phyloP scores from a whole-genome alignment of 2,329 filamentous ascomycete species.

The Ophiocordyceps camponoti-floridani region DNA sequence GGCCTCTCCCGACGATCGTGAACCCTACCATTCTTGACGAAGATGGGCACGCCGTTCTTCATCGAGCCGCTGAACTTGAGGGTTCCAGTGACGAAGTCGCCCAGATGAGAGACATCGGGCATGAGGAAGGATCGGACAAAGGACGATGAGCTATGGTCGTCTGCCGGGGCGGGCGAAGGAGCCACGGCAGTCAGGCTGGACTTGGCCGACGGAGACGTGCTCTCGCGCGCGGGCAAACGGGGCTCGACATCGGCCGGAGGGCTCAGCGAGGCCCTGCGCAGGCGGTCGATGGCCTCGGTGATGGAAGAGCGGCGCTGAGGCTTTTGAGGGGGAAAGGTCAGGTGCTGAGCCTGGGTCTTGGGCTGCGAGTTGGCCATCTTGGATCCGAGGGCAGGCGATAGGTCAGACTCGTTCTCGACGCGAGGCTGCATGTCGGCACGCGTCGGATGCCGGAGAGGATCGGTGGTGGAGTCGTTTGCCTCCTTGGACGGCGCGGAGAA shows the following conservation, averaged over 20 bases:
- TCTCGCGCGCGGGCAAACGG: constrained; percentile 7
- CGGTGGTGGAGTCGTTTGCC: constrained; percentile 24
- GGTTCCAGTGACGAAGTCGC: constrained; percentile 37
- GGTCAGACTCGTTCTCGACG: constrained; percentile 33
- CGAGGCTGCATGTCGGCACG: constrained; percentile 34
- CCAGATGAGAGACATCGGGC: constrained; percentile 34
- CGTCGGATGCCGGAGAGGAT: constrained; percentile 20
- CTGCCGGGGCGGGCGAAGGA: constrained; percentile 16
- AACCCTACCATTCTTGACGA: constrained; percentile 34
- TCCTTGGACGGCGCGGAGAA: constrained; percentile 17
- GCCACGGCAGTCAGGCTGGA: constrained; percentile 23
- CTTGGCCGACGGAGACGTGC: constrained; percentile 18
- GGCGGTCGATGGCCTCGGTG: constrained; percentile 15
- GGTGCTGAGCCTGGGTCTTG: constrained; percentile 9
- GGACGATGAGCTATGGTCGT: constrained; percentile 17
- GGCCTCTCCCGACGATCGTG: constrained; percentile 22
- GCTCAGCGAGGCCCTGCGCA: constrained; percentile 17
- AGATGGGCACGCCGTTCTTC: constrained; percentile 35
- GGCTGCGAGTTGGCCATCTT: constrained; percentile 19
- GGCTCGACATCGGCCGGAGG: constrained; percentile 8
- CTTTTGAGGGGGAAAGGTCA: constrained; percentile 1
- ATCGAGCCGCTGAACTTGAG: constrained; percentile 31
- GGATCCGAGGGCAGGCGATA: constrained; percentile 21
- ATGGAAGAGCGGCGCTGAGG: constrained; percentile 12
- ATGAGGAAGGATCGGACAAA: constrained; percentile 34